Base-by-base conservation (phyloP, 202 grass and related monocot genomes). In the Schoenoplectus tabernaemontani region DNA sequence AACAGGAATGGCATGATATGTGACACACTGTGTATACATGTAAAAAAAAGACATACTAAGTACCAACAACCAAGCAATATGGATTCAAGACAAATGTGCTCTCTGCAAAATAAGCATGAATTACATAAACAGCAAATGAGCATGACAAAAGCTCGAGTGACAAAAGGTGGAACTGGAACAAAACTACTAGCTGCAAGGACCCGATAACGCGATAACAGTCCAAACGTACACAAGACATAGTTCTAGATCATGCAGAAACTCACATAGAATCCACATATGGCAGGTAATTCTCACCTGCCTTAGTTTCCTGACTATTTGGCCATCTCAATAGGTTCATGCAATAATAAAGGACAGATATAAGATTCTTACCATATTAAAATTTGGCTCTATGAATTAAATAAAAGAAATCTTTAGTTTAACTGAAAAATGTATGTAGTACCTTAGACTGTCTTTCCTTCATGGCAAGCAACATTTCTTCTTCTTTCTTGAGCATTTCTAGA, bases 401-500 rank as follows among this genome's bases (percentile, higher is more conserved):
- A 12, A 36, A 78, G 13, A 59, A 19, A 23, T 39, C 20, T 24
- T 44, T 9, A 62, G 41, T 78, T 78, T 78, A 39, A 41, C 10
- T 5, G 16, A 77, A 33, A 78, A 68, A 1, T 78, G 59, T 41
- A 16, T 36, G 33, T 36, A 33, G 42, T 85, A 98, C 91, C 91
- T 92, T 92, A 61, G 77, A 87, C 64, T 89, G 65, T 81, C 86
- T 89, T 87, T 92, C 91, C 64, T 95, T 98, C 17, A 95, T 83
- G 67, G 91, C 83, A 75, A 88, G 38, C 83, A 95, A 90, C 88
- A 98, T 95, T 84, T 92, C 91, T 80, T 95, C 85, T 82, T 95
- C 91, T 85, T 89, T 95, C 86, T 92, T 95, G 82, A 98, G 77
- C 96, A 95, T 98, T 65, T 92, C 90, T 15, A 93, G 32, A 65